Conservation (phyloP, 2,329 filamentous ascomycete species). For the Scopulariopsis brevicaulis region DNA sequence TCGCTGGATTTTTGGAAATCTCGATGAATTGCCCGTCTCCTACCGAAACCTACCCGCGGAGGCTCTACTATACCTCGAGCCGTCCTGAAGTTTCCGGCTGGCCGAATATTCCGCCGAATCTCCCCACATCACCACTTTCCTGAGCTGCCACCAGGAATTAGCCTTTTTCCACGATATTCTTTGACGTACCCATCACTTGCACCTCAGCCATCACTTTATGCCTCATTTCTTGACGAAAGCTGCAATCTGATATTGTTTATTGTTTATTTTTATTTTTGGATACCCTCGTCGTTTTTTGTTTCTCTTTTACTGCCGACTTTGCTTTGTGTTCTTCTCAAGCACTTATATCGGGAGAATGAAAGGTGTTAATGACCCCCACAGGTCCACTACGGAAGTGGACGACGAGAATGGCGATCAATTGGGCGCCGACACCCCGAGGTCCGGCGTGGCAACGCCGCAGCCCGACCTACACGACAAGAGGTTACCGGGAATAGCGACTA, state of each 20-base stretch:
- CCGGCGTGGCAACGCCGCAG: constrained; percentile 83
- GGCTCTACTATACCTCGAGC: neutral
- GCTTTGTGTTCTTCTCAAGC: neutral
- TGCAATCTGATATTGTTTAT: neutral
- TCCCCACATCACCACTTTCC: constrained; percentile 15
- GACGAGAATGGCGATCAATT: constrained; percentile 68
- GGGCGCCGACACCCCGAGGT: constrained; percentile 78
- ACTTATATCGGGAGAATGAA: constrained; percentile 21
- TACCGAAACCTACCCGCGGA: neutral
- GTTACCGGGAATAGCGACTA: constrained; percentile 90
- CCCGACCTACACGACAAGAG: constrained; percentile 92
- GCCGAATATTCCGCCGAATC: constrained; percentile 4
- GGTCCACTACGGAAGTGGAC: constrained; percentile 43
- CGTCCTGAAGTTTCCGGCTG: constrained; percentile 3
- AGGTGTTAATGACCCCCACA: constrained; percentile 40
- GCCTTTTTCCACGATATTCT: constrained; percentile 5
- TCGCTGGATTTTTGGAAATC: neutral
- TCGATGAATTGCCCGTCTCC: neutral
- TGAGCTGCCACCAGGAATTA: constrained; percentile 29
- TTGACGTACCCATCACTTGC: neutral
- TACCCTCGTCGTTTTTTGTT: neutral
- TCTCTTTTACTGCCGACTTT: neutral
- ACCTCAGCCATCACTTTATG: neutral
- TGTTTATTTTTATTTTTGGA: neutral
- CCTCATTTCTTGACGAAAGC: neutral